These are phyloP conservation scores for Chalciporus pseudorubinellus DNA, from an alignment of 768 basidiomycete genomes.

Conservation along the genomic window DNA sequence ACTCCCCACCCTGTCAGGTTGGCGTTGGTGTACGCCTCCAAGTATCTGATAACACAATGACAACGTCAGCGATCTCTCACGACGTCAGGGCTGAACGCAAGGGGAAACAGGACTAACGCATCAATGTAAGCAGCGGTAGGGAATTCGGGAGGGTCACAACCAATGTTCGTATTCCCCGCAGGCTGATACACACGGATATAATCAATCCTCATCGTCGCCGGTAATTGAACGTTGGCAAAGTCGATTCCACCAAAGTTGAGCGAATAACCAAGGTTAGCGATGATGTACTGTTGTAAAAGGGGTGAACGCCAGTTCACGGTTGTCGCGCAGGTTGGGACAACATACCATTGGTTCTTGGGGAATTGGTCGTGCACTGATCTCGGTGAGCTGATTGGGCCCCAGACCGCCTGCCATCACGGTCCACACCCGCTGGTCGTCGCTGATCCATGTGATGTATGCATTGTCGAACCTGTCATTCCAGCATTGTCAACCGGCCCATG, in stretches of 20 bases:
- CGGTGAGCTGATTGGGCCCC: slow-evolving; percentile 46
- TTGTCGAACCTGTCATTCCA: slow-evolving; percentile 41
- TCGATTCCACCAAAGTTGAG: slow-evolving; percentile 66
- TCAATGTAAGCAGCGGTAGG: slow-evolving; percentile 80
- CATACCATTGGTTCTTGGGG: slow-evolving; percentile 70
- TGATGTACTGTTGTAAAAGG: slow-evolving; percentile 49
- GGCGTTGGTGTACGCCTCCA: slow-evolving; percentile 44
- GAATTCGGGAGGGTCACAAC: slow-evolving; percentile 67
- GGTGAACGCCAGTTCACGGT: background rate
- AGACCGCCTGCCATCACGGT: slow-evolving; percentile 50
- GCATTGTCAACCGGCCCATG: no score
- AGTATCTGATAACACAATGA: slow-evolving; percentile 31
- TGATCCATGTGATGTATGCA: slow-evolving; percentile 71
- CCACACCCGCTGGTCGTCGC: slow-evolving; percentile 53
- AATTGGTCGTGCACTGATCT: slow-evolving; percentile 58
- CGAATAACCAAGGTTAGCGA: slow-evolving; percentile 71
- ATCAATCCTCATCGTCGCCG: slow-evolving; percentile 68
- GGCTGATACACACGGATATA: slow-evolving; percentile 79
- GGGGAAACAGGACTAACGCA: slow-evolving; percentile 40
- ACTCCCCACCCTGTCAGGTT: slow-evolving; percentile 44
- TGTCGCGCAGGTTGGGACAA: no score
- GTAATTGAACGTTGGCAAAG: slow-evolving; percentile 50
- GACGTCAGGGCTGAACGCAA: background rate
- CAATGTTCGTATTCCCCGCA: slow-evolving; percentile 46
- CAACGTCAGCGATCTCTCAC: background rate